Evolutionary conservation across 2,329 filamentous ascomycete genomes (phyloP).

Genomic region (Calonectria fujianensis): DNA sequence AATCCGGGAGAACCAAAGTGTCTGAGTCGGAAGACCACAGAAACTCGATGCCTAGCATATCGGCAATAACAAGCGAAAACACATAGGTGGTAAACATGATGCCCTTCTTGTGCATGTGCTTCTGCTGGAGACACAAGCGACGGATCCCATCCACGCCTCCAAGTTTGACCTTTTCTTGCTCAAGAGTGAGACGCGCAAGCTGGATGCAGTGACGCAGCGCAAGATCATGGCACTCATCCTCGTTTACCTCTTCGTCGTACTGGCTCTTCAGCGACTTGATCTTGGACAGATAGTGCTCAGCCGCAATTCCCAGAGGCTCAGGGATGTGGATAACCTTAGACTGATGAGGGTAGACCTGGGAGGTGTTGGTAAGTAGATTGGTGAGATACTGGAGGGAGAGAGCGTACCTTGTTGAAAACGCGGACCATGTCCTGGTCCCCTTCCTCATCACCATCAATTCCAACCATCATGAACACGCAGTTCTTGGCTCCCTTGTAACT

Average conservation of each 20-base stretch:
- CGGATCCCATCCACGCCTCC: conserved; percentile 39
- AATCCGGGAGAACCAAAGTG: conserved; percentile 48
- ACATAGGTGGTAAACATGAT: conserved; percentile 54
- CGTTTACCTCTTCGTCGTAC: conserved; percentile 38
- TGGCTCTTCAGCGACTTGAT: conserved; percentile 41
- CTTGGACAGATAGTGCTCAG: conserved; percentile 46
- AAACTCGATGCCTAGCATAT: conserved; percentile 51
- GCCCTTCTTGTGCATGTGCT: conserved; percentile 54
- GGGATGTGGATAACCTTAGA: conserved; percentile 48
- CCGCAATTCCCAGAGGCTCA: conserved; percentile 50
- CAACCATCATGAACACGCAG: conserved; percentile 49
- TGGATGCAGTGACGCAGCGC: conserved; percentile 51
- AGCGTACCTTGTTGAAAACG: conserved; percentile 49
- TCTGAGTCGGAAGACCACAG: conserved; percentile 54
- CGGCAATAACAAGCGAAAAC: conserved; percentile 52
- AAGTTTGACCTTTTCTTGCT: conserved; percentile 45
- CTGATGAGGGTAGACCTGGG: conserved; percentile 48
- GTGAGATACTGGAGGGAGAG: background rate
- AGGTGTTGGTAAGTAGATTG: background rate
- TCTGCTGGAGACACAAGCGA: conserved; percentile 50
- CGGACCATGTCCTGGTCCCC: conserved; percentile 51
- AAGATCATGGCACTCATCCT: conserved; percentile 43
- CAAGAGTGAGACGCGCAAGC: conserved; percentile 46
- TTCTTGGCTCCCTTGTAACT: conserved; percentile 48
- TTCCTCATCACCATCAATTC: conserved; percentile 51